Evolutionary conservation across 2,329 filamentous ascomycete species (phyloP), one percentile per base, ranked within the genome.

Genomic region (Gyromitra esculenta): DNA sequence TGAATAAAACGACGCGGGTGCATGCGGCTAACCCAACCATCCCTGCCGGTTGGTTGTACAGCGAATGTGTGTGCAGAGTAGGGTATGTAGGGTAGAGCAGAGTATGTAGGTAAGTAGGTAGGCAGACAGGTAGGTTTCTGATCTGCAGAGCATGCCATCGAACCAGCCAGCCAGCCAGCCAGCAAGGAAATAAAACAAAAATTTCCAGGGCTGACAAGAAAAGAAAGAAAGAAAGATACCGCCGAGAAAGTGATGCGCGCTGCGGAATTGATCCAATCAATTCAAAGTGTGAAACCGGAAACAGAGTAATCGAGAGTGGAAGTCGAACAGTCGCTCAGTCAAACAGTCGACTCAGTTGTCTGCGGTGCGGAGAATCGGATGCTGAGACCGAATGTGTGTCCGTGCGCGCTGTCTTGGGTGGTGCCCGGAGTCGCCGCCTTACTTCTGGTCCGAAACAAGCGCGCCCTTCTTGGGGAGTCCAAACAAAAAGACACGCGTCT

Each of bases 381-480:
- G 67, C 43, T 70, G 54, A 60, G 57, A 63, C 35, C 66, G 57
- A 60, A 48, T 48, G 69, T 45, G 37, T 37, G 59, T 43, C 69
- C 35, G 21, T 43, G 59, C 52, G 59, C 52, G 50, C 35, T 57
- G 52, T 63, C 15, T 43, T 25, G 54, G 11, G n/a, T 13, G 6
- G 3, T 31, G 25, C 4, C 4, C 25, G 41, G 43, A 52, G 50
- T 56, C 25, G 69, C 69, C 50, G 69, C 69, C 45, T 21, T 72
- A 65, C 41, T 15, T 37, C 31, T n/a, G 13, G 50, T 15, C 50
- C 9, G 60, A 35, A 35, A 25, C 54, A 71, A 13, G 39, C 60
- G 43, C 69, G 60, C 50, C 15, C 35, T 45, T 59, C 50, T 18
- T 3, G 13, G 9, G 41, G 60, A 48, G 18, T 54, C 50, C 18